phyloP scores from a whole-genome alignment of 2,329 filamentous ascomycete species.

The Penicillium sp. region DNA sequence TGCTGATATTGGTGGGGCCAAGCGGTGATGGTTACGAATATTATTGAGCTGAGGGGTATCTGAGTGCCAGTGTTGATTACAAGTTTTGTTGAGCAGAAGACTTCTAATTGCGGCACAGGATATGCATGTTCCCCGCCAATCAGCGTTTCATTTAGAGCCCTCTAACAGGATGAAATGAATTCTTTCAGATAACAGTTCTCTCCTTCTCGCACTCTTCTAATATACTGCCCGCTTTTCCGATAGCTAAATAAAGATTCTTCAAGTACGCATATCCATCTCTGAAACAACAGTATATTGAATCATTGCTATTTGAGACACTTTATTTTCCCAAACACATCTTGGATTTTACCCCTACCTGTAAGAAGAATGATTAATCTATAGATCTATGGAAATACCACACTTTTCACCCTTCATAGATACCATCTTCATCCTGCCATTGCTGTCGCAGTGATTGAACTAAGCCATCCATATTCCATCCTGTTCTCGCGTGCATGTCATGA shows the following conservation, averaged over 20 bases:
- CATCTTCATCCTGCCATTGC: slow-evolving; percentile 24
- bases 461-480: slow-evolving; percentile 28
- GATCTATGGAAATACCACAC: not conserved
- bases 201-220: not conserved
- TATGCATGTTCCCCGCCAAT: not conserved
- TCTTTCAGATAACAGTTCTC: not conserved
- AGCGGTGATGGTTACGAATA: not conserved
- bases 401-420: not conserved
- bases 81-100: not conserved
- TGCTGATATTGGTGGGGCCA: not conserved
- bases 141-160: not conserved
- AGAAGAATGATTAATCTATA: not conserved
- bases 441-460: slow-evolving; percentile 21
- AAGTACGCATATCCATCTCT: too few relatives aligned
- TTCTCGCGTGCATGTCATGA: slow-evolving; percentile 22
- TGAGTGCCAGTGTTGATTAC: too few relatives aligned
- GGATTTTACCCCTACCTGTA: slow-evolving; percentile 14
- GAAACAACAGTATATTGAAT: too few relatives aligned
- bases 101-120: not conserved
- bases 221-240: too few relatives aligned
- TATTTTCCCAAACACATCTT: slow-evolving; percentile 54
- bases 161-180: not conserved
- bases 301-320: slow-evolving; percentile 30
- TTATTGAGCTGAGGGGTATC: too few relatives aligned
- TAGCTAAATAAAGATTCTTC: too few relatives aligned